phyloP scores from a whole-genome alignment of 2,329 filamentous ascomycete genomes.

The Apiospora marii region DNA sequence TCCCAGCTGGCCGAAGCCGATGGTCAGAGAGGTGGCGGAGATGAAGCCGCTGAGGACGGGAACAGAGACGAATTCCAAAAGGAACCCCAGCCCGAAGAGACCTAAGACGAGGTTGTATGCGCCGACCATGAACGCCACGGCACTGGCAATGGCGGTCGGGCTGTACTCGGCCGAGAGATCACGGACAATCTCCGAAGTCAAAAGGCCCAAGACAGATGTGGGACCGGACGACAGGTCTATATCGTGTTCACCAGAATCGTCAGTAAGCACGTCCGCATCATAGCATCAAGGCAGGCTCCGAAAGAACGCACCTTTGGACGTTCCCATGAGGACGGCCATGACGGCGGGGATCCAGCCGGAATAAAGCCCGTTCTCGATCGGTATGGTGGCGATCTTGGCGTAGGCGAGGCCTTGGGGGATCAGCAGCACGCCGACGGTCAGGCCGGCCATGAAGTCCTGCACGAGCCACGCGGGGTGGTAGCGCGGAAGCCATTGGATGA shows the following conservation, averaged over 20 bases:
- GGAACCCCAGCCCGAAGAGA: conserved; percentile 68
- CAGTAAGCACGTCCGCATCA: background rate
- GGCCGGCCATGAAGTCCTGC: conserved; percentile 67
- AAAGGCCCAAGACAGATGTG: conserved; percentile 69
- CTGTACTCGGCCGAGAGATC: conserved; percentile 60
- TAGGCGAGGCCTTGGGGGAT: conserved; percentile 70
- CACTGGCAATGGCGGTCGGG: conserved; percentile 64
- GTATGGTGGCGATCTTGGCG: conserved; percentile 68
- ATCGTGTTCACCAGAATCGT: conserved; percentile 2
- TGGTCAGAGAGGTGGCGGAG: conserved; percentile 70
- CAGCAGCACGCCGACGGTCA: conserved; percentile 66
- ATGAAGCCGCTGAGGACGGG: conserved; percentile 72
- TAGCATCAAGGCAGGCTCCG: no score
- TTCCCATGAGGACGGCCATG: conserved; percentile 67
- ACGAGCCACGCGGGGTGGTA: conserved; percentile 69
- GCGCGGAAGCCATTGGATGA: conserved; percentile 68
- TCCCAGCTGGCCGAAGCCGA: conserved; percentile 70
- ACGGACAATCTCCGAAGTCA: conserved; percentile 67
- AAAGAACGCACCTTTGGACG: conserved; percentile 60
- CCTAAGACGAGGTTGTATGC: conserved; percentile 66
- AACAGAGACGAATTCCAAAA: conserved; percentile 71
- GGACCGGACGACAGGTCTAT: conserved; percentile 68
- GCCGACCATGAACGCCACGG: conserved; percentile 70
- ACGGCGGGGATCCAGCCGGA: conserved; percentile 66
- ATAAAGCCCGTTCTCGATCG: conserved; percentile 66